Percentiles rank a stretch among this genome's conserved stretches.
These are phyloP conservation scores for Penicillium sp. DNA, from an alignment of 2,329 filamentous ascomycete genomes.

Conservation along the genomic window DNA sequence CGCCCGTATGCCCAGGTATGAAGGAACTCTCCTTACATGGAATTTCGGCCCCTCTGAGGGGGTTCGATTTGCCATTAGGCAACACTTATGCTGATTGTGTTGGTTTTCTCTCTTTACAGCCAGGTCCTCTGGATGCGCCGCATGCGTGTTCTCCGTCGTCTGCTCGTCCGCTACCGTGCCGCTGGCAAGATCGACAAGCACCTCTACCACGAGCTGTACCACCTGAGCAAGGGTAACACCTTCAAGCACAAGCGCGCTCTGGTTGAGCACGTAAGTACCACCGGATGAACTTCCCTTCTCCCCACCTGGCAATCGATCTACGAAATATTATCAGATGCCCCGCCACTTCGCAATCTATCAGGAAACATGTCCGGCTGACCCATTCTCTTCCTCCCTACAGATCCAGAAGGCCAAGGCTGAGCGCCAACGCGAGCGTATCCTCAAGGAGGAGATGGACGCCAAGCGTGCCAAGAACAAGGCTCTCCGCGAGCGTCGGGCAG, in stretches of 20 bases:
- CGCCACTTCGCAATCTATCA: neutral
- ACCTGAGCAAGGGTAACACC: slow-evolving; percentile 99
- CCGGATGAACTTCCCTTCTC: neutral
- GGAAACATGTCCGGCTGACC: slow-evolving; percentile 16
- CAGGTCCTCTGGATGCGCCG: slow-evolving; percentile 99
- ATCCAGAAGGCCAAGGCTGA: slow-evolving; percentile 99
- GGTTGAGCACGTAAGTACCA: slow-evolving; percentile 90
- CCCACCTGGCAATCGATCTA: neutral
- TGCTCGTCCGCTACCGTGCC: slow-evolving; percentile 99
- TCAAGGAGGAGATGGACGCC: slow-evolving; percentile 99
- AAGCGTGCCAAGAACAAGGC: slow-evolving; percentile 99
- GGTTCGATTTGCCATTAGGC: neutral
- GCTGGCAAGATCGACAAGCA: slow-evolving; percentile 99
- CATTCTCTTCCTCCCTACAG: slow-evolving; percentile 52
- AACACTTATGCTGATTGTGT: slow-evolving; percentile 20
- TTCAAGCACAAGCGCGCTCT: slow-evolving; percentile 99
- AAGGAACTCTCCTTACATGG: slow-evolving; percentile 1
- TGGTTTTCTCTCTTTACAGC: slow-evolving; percentile 51
- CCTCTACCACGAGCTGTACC: slow-evolving; percentile 99
- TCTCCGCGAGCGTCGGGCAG: slow-evolving; percentile 95
- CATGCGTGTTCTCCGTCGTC: slow-evolving; percentile 96
- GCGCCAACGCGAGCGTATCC: slow-evolving; percentile 90
- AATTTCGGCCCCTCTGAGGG: neutral
- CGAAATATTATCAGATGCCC: neutral
- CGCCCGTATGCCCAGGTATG: slow-evolving; percentile 97